Conservation (phyloP, 2,329 filamentous ascomycete species). For the Xylariomycetidae sp. region DNA sequence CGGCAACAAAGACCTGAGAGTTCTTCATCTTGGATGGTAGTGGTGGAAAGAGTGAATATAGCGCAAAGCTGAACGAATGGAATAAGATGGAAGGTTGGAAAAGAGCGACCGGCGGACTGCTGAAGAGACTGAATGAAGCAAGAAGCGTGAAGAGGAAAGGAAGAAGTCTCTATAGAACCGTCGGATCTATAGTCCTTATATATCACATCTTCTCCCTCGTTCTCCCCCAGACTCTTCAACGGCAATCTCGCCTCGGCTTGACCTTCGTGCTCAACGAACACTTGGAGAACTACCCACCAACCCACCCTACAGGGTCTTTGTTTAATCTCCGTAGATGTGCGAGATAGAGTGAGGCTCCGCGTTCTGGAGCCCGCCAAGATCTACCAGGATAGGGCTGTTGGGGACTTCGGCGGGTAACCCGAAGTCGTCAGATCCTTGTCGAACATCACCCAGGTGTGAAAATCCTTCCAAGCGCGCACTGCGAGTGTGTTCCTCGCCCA, state of each 20-base stretch:
- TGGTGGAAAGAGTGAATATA: neutral
- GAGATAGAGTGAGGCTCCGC: neutral
- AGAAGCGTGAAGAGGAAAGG: neutral
- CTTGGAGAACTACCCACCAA: neutral
- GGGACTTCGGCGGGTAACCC: too few relatives aligned
- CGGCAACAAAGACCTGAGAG: neutral
- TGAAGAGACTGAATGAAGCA: neutral
- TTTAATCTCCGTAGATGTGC: neutral
- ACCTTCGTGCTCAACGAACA: neutral
- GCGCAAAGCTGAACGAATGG: neutral
- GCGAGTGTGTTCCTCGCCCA: too few relatives aligned
- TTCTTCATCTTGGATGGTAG: conserved; percentile 1
- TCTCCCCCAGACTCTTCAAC: neutral
- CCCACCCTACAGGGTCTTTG: neutral
- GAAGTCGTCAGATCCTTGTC: too few relatives aligned
- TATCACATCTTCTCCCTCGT: neutral
- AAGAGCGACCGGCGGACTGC: neutral
- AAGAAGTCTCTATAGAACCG: neutral
- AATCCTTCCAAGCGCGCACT: too few relatives aligned
- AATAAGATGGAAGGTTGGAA: neutral
- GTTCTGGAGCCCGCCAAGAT: too few relatives aligned
- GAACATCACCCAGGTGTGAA: too few relatives aligned
- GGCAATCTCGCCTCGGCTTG: neutral
- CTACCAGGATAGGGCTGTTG: too few relatives aligned
- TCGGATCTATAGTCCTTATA: too few relatives aligned